Conservation (phyloP, 2,329 filamentous ascomycete species). For the Talaromyces sp. region DNA sequence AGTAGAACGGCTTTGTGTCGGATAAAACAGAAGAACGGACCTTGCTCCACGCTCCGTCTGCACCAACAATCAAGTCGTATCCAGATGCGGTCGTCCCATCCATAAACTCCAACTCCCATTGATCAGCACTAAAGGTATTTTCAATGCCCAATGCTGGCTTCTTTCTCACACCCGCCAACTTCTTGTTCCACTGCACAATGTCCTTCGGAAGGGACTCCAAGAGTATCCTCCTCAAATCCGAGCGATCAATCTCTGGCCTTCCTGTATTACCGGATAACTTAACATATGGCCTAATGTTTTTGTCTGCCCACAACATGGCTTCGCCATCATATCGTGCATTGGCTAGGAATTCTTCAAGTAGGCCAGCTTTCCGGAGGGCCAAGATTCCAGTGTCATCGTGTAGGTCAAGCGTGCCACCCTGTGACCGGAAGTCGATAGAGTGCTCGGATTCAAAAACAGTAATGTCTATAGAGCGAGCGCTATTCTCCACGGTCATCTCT, state of each 20-base stretch:
- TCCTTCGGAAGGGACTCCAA: slow-evolving; percentile 17
- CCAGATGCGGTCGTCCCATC: slow-evolving; percentile 11
- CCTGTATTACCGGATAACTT: slow-evolving; percentile 3
- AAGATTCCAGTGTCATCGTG: slow-evolving; percentile 19
- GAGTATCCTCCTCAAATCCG: slow-evolving; percentile 17
- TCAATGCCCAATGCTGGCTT: slow-evolving; percentile 8
- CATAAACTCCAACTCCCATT: slow-evolving; percentile 10
- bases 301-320: slow-evolving; percentile 15
- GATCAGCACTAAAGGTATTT: slow-evolving; percentile 12
- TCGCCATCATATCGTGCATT: slow-evolving; percentile 18
- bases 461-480: slow-evolving; percentile 9
- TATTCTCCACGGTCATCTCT: neutral
- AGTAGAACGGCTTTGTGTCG: slow-evolving; percentile 17
- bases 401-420: slow-evolving; percentile 24
- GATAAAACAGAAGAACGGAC: slow-evolving; percentile 19
- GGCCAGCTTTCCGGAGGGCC: slow-evolving; percentile 18
- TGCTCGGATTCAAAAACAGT: slow-evolving; percentile 26
- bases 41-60: slow-evolving; percentile 24
- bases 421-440: slow-evolving; percentile 15
- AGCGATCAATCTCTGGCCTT: slow-evolving; percentile 24
- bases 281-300: slow-evolving; percentile 11
- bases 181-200: slow-evolving; percentile 19
- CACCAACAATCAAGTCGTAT: slow-evolving; percentile 22
- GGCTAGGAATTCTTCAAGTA: slow-evolving; percentile 20
- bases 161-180: slow-evolving; percentile 10